These are phyloP conservation scores for Sphagnum tenellum DNA, from an alignment of 225 moss, liverwort and hornwort species.

Conservation along the genomic window DNA sequence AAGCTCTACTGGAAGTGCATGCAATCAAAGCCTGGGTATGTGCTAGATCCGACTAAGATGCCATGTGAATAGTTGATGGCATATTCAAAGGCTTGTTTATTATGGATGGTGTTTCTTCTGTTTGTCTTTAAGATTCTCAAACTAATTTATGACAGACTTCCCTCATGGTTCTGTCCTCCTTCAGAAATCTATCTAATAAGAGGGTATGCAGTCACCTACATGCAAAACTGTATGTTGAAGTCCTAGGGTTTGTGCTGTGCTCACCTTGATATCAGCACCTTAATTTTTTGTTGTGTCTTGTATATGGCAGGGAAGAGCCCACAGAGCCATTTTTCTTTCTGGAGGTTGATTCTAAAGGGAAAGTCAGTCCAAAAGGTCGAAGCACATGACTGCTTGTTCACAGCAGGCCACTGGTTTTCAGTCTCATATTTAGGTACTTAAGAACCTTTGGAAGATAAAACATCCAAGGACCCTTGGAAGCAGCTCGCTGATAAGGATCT, in stretches of 20 bases:
- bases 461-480: too few species aligned
- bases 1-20: conserved; percentile 82
- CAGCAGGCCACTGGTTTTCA: too few species aligned
- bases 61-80: neutral
- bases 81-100: neutral
- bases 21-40: conserved; percentile 76
- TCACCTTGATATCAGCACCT: neutral
- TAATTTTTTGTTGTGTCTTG: neutral
- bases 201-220: too few species aligned
- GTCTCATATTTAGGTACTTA: too few species aligned
- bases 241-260: neutral
- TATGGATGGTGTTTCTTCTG: neutral
- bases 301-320: conserved; percentile 64
- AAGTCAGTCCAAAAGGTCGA: conserved; percentile 29
- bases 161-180: neutral
- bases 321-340: conserved; percentile 62
- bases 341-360: conserved; percentile 49
- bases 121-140: neutral
- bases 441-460: too few species aligned
- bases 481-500: too few species aligned
- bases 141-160: neutral
- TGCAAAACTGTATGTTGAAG: too few species aligned
- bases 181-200: too few species aligned
- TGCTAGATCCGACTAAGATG: neutral
- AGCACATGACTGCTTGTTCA: conserved; percentile 2